Evolutionary conservation across 768 basidiomycete genomes (phyloP), one percentile per base, ranked within the genome.

Genomic region (Suillus fuscotomentosus): DNA sequence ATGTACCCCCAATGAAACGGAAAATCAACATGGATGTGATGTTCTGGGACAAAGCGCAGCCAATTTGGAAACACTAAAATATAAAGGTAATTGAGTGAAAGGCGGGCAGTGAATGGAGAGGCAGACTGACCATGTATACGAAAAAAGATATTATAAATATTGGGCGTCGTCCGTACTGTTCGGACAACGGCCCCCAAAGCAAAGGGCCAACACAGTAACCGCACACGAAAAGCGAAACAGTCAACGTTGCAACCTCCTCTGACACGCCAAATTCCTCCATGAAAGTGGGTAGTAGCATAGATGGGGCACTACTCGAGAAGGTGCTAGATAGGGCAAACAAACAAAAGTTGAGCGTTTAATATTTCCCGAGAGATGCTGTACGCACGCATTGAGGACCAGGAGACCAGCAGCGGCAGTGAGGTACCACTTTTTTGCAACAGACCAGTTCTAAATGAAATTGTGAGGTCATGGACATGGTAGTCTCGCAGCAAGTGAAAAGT

Each of bases 1-100:
- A 91, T 2, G 79, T 77, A 14, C 91, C 91, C 2, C 86, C 84
- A n/a, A 92, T 72, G 71, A 92, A 88, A 24, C 92, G 84, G 68
- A 90, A 86, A 20, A 89, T 70, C 14, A 94, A 79, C n/a, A 93
- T 72, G 5, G 87, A 83, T 8, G 79, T 81, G 2, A 85, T 85
- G 73, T 90, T 91, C 45, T 79, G 75, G 0, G 88, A 78, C 3
- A 90, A 76, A 0, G 90, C 89, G 45, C 82, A 82, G 36, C 84
- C 91, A 34, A 89, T 72, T 78, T 87, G 86, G 70, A 90, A 90
- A 47, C 79, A 75, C 86, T 86, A 47, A 15, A 20, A 17, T 34
- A 17, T 27, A 5, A 51, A 34, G 50, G 62, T 13, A 60, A 63
- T 50, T 64, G 45, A 60, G 47, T 51, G 47, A 36, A 54, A 22